Evolutionary conservation across 306 rosid species (phyloP), one percentile per base, ranked within the genome.

Genomic region (Oxytropis ochrocephala): DNA sequence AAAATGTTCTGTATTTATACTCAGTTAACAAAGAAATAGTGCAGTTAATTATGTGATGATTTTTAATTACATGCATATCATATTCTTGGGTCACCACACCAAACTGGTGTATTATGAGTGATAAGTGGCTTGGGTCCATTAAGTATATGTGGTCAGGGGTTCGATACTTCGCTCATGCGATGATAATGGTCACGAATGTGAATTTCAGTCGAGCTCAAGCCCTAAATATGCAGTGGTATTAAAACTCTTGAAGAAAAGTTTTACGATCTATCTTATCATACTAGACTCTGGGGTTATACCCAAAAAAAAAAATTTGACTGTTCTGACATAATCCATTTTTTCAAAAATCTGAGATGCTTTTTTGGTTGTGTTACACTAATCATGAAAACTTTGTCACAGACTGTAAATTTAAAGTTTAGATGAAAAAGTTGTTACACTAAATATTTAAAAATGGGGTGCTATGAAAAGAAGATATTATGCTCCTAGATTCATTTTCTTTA

Each of bases 391-490:
- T 39, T 19, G 51, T 19, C 66, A 52, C 51, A 67, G 53, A 38
- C 58, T 71, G 46, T 13, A 51, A 66, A 65, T 6, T 18, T 53
- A 7, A 72, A 67, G 52, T 47, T 76, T 27, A 16, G 49, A 42
- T 77, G 79, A 77, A 74, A 61, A 46, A 76, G 69, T 60, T 67
- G 3, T 67, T 50, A 17, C 3, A 38, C 6, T 8, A 32, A 58
- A 56, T 41, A 43, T 48, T 24, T 14, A 48, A 30, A 1, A 41
- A 33, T n/a, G 35, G 19, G 54, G 16, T 75, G 43, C 38, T 72
- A 61, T 72, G 52, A 77, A 81, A 76, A 76, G 81, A 76, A 81
- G 81, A 81, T 69, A 81, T 60, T 33, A 67, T 67, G 46, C 65
- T 72, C 14, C 19, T 8, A 35, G 39, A 8, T 72, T 67, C 27